Conservation (phyloP, 106 monocot genomes). For the Posidonia australis region DNA sequence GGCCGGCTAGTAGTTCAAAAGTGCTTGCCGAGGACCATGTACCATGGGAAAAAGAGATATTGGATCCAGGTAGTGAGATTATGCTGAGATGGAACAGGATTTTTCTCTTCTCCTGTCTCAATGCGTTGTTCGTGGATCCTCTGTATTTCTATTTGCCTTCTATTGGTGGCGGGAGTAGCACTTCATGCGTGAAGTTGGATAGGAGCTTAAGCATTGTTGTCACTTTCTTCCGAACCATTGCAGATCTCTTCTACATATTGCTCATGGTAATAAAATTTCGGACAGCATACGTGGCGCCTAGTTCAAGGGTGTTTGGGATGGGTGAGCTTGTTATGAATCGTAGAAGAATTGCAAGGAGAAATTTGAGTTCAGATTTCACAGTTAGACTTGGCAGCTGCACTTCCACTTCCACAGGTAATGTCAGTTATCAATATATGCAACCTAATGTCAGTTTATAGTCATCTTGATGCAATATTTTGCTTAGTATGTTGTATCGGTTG, state of each 20-base stretch:
- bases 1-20: constrained; percentile 13
- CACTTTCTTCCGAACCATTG: constrained; percentile 11
- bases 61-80: constrained; percentile 18
- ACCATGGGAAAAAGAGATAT: constrained; percentile 11
- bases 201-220: constrained; percentile 7
- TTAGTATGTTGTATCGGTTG: background rate
- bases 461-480: background rate
- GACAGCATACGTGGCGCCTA: constrained; percentile 77
- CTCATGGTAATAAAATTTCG: constrained; percentile 76
- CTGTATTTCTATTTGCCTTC: constrained; percentile 20
- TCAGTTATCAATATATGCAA: no score
- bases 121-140: constrained; percentile 18
- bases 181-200: constrained; percentile 18
- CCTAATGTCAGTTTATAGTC: background rate
- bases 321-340: constrained; percentile 82
- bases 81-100: constrained; percentile 21
- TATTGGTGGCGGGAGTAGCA: background rate
- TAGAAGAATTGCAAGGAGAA: constrained; percentile 55
- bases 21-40: constrained; percentile 14
- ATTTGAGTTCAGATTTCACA: constrained; percentile 59
- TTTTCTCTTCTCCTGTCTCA: constrained; percentile 15
- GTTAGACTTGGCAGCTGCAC: constrained; percentile 61
- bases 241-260: constrained; percentile 45
- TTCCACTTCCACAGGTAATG: constrained; percentile 82
- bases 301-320: constrained; percentile 74